phyloP scores from a whole-genome alignment of 2,329 filamentous ascomycete genomes.

The Aspergillus oerlinghausenensis region DNA sequence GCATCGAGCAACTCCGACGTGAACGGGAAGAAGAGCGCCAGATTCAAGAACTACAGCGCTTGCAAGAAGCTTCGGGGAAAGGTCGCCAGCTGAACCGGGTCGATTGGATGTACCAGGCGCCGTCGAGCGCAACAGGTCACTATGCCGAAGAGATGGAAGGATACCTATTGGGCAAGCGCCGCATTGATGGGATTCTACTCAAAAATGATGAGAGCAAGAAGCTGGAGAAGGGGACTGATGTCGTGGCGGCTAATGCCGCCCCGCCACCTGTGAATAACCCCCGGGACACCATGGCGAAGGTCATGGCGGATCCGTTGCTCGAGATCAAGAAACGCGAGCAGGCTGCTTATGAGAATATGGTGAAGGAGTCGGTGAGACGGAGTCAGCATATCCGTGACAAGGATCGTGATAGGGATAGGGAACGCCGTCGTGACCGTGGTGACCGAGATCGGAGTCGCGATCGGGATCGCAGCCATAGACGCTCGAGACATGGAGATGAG shows the following conservation, averaged over 20 bases:
- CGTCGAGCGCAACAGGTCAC: constrained; percentile 69
- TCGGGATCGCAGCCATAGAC: constrained; percentile 20
- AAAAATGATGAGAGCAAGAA: constrained; percentile 78
- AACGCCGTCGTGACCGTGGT: constrained; percentile 15
- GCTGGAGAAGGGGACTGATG: constrained; percentile 63
- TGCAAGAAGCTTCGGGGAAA: constrained; percentile 85
- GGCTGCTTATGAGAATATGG: constrained; percentile 62
- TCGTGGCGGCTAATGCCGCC: constrained; percentile 17
- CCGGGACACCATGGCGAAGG: constrained; percentile 78
- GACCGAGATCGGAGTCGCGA: constrained; percentile 10
- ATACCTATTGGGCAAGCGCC: constrained; percentile 85
- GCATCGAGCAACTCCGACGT: constrained; percentile 83
- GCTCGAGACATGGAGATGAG: constrained; percentile 22
- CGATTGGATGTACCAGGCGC: constrained; percentile 97
- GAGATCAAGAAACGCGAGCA: constrained; percentile 93
- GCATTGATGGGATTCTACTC: constrained; percentile 75
- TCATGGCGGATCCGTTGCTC: constrained; percentile 83
- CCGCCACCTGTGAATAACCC: constrained; percentile 61
- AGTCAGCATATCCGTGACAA: constrained; percentile 17
- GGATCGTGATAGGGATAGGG: constrained; percentile 14
- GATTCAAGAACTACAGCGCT: constrained; percentile 82
- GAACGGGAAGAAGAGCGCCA: constrained; percentile 91
- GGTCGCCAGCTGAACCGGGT: constrained; percentile 75
- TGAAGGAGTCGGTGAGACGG: constrained; percentile 41
- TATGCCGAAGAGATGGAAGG: constrained; percentile 81